These are phyloP conservation scores for Venturia carpophila DNA, from an alignment of 2,329 filamentous ascomycete species.

Conservation along the genomic window DNA sequence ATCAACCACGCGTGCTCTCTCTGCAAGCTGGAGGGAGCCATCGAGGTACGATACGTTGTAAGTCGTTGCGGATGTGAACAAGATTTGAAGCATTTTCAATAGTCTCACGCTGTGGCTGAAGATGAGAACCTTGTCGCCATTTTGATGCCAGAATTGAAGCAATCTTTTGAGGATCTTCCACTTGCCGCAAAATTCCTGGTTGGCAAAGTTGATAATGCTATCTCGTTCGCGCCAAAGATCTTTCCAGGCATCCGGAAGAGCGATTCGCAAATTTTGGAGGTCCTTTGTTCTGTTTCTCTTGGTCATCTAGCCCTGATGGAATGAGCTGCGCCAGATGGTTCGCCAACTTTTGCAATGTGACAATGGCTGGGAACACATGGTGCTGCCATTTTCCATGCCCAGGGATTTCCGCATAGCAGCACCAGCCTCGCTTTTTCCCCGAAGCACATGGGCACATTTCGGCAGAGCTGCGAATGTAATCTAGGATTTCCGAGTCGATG, in stretches of 20 bases:
- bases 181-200: slow-evolving; percentile 90
- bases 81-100: slow-evolving; percentile 70
- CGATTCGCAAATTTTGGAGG: slow-evolving; percentile 62
- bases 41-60: slow-evolving; percentile 91
- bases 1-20: slow-evolving; percentile 73
- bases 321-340: slow-evolving; percentile 90
- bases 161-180: slow-evolving; percentile 88
- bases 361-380: slow-evolving; percentile 78
- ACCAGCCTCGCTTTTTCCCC: slow-evolving; percentile 68
- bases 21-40: slow-evolving; percentile 73
- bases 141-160: slow-evolving; percentile 80
- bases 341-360: slow-evolving; percentile 74
- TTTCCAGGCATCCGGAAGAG: slow-evolving; percentile 67
- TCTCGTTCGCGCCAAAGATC: slow-evolving; percentile 67
- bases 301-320: slow-evolving; percentile 55
- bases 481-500: slow-evolving; percentile 62
- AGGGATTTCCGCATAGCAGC: slow-evolving; percentile 57
- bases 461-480: slow-evolving; percentile 58
- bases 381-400: slow-evolving; percentile 62
- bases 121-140: slow-evolving; percentile 88
- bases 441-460: slow-evolving; percentile 64
- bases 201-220: slow-evolving; percentile 70
- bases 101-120: slow-evolving; percentile 90
- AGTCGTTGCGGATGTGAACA: slow-evolving; percentile 74
- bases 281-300: slow-evolving; percentile 74